Evolutionary conservation across 1,139 yeast genomes (phyloP).

Genomic region (Nakaseomyces delphensis): DNA sequence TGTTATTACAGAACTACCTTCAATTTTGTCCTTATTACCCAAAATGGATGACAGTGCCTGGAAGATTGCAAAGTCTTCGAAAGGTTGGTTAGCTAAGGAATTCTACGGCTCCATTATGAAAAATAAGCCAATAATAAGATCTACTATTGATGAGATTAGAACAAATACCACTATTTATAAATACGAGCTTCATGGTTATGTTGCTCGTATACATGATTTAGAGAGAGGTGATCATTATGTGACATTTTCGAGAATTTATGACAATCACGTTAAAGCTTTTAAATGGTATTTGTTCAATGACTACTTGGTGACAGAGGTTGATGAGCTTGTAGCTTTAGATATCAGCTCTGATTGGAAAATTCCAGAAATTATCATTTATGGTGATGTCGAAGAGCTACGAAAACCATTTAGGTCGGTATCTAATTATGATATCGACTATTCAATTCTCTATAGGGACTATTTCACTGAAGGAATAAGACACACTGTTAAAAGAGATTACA

Average conservation of each 20-base stretch:
- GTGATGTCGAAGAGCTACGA: slow-evolving; percentile 35
- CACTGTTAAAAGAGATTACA: slow-evolving; percentile 51
- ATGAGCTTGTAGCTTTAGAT: slow-evolving; percentile 60
- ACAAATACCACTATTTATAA: slow-evolving; percentile 32
- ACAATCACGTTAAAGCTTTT: slow-evolving; percentile 22
- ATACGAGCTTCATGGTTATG: slow-evolving; percentile 59
- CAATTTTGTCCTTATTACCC: slow-evolving; percentile 55
- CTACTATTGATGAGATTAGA: slow-evolving; percentile 32
- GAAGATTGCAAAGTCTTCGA: slow-evolving; percentile 35
- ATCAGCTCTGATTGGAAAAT: slow-evolving; percentile 71
- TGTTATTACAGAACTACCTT: slow-evolving; percentile 49
- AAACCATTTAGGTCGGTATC: slow-evolving; percentile 35
- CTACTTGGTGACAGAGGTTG: slow-evolving; percentile 72
- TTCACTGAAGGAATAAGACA: slow-evolving; percentile 66
- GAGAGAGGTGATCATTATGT: slow-evolving; percentile 50
- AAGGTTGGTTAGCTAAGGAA: slow-evolving; percentile 54
- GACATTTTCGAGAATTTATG: slow-evolving; percentile 46
- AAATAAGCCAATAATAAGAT: slow-evolving; percentile 36
- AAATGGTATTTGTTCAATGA: slow-evolving; percentile 88
- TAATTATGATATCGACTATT: slow-evolving; percentile 42
- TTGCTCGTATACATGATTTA: slow-evolving; percentile 57
- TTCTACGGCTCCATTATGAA: slow-evolving; percentile 43
- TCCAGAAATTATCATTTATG: slow-evolving; percentile 67
- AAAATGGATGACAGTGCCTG: slow-evolving; percentile 47
- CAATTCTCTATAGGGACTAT: slow-evolving; percentile 65